phyloP scores from a whole-genome alignment of 768 basidiomycete genomes.

The Sarcodon sp. region DNA sequence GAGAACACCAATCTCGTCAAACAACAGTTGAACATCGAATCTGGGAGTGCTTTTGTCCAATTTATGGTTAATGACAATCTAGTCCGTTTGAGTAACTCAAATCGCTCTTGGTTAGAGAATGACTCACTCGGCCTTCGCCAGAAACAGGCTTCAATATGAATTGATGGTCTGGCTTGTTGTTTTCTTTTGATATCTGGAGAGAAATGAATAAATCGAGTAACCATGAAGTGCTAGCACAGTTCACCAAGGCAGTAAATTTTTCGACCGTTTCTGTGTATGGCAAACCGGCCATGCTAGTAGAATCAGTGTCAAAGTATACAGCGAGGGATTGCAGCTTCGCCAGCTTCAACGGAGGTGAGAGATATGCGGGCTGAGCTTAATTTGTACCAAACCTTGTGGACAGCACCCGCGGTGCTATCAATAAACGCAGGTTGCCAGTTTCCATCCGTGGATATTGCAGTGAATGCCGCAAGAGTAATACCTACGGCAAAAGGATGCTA shows the following conservation, averaged over 20 bases:
- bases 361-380: not conserved
- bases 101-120: not conserved
- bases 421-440: slow-evolving; percentile 89
- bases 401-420: slow-evolving; percentile 72
- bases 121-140: slow-evolving; percentile 76
- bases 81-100: slow-evolving; percentile 1
- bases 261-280: slow-evolving; percentile 51
- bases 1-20: slow-evolving; percentile 87
- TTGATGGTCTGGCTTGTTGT: slow-evolving; percentile 52
- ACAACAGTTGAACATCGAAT: slow-evolving; percentile 77
- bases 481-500: slow-evolving; percentile 95
- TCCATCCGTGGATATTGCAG: slow-evolving; percentile 79
- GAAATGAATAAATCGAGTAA: not conserved
- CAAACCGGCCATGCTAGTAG: slow-evolving; percentile 61
- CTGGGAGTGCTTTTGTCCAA: slow-evolving; percentile 64
- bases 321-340: slow-evolving; percentile 80
- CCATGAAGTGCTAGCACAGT: slow-evolving; percentile 2
- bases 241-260: slow-evolving; percentile 68
- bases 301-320: slow-evolving; percentile 92
- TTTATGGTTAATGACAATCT: slow-evolving; percentile 79
- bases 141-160: slow-evolving; percentile 94
- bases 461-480: slow-evolving; percentile 76
- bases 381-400: slow-evolving; percentile 61
- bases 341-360: slow-evolving; percentile 33
- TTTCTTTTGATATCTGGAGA: slow-evolving; percentile 38